Base-by-base conservation (phyloP, 2,329 filamentous ascomycete species). In the Alternaria rosae region DNA sequence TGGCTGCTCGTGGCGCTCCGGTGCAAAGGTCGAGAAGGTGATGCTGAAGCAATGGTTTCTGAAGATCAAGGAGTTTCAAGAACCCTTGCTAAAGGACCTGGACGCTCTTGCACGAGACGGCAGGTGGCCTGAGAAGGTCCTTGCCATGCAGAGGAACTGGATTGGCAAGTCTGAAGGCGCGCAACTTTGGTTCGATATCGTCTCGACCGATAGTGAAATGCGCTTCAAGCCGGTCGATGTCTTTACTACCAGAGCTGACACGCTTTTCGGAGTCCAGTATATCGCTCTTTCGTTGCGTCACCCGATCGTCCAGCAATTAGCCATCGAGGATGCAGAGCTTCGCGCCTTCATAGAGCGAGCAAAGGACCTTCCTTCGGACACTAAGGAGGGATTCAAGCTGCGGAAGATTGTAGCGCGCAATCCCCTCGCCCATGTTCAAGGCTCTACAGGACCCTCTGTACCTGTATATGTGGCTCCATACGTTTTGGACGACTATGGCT, bases 21-120 rank as follows among this genome's bases (percentile, higher is more conserved):
- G 93, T 10, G 93, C 92, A 52, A 89, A 91, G 76, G 92, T 96
- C 17, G 91, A 95, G 79, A 91, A 93, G 80, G 84, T 88, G 61
- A 87, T 87, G 69, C 83, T 96, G 50, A 92, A 91, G 79, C 93
- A 97, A 78, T 97, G 93, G 93, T 97, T 96, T 77, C 87, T 97
- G 66, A 89, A 89, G 65, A 96, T 95, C 72, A 94, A 92, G 4
- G 86, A 87, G 51, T 95, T 92, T 73, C 88, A 91, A 64, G 89
- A 94, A 56, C 83, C 87, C 5, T 82, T 97, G 8, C 82, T 96
- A 25, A 82, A 88, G 26, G 92, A 92, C 65, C 84, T 97, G 1
- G 87, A 92, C 28, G 79, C 82, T 5, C 83, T 97, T 35, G 83
- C 87, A 12, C 82, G 86, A 67, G 81, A 88, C 15, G 86, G 85